Base-by-base conservation (phyloP, 176 grass and related monocot species). In the Poa pratensis region DNA sequence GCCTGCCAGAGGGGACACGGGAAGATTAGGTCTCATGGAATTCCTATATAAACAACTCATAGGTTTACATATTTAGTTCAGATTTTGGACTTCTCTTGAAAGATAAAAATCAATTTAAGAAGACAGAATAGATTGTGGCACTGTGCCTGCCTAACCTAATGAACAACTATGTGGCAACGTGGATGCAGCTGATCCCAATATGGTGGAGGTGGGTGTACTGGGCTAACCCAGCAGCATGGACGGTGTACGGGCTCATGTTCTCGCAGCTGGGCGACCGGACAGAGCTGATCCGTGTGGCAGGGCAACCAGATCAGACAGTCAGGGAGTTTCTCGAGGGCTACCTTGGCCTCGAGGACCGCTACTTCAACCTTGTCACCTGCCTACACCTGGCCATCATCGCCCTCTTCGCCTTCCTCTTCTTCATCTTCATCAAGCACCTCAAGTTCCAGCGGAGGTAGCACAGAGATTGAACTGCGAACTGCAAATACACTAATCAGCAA, bases 191-290 rank as follows among this genome's bases (percentile, higher is more conserved):
- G 76, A 90, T 92, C 45, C 91, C 91, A 7, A 27, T 90, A 67
- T 92, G 91, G 91, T 92, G 91, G 91, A 86, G 85, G 58, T 92
- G 91, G 91, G 85, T 76, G 53, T 92, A 90, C 66, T 92, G 91
- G 91, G 84, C 84, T 0, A 54, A 90, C 67, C 90, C 90, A 27
- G 86, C 85, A 7, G 83, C 90, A 3, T 92, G 90, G 90, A 92
- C 87, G 26, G 70, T 92, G 70, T 92, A 92, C 68, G 91, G 91
- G 76, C 76, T 92, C 48, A 90, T 87, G 84, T 80, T 85, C 72
- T 92, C 91, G 20, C 91, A 90, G 78, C 87, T 92, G 13, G 81
- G 70, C 1, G 91, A 92, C 77, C 22, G 64, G 45, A 89, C 64
- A 11, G 80, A 85, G 54, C 27, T 74, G 28, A 85, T 92, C 71